A percentile compares a stretch with the other conserved stretches of the same genome.
Conservation (phyloP, 2,329 filamentous ascomycete species). For the Dichotomopilus funicola region DNA sequence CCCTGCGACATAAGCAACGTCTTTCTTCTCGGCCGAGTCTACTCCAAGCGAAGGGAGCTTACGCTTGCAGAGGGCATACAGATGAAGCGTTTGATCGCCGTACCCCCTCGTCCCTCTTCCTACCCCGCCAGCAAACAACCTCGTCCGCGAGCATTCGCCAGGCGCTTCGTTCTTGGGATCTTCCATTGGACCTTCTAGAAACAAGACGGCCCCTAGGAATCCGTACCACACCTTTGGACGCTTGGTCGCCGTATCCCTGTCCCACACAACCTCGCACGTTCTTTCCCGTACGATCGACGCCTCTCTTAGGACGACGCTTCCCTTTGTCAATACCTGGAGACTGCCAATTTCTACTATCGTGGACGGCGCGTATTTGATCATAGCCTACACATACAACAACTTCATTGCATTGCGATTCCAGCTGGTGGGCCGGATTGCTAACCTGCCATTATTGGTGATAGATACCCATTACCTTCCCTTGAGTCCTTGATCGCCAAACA, state of each 20-base stretch:
- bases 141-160: not conserved
- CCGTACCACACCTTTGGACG: slow-evolving; percentile 8
- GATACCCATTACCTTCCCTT: too few species aligned
- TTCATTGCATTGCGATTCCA: not conserved
- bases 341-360: too few species aligned
- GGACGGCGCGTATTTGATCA: too few species aligned
- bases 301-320: not conserved
- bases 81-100: slow-evolving; percentile 25
- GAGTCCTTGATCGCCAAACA: too few species aligned
- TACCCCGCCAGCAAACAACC: not conserved
- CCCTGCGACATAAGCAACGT: too few species aligned
- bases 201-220: slow-evolving; percentile 2
- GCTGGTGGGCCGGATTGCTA: slow-evolving; percentile 9
- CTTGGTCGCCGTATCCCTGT: slow-evolving; percentile 14
- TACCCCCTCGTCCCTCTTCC: not conserved
- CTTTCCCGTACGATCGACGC: not conserved
- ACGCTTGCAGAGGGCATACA: slow-evolving; percentile 7
- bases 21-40: too few species aligned
- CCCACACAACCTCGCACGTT: not conserved
- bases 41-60: not conserved
- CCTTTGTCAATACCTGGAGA: too few species aligned
- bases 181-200: slow-evolving; percentile 19
- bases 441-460: slow-evolving; percentile 9
- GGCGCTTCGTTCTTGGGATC: not conserved
- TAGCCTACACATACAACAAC: too few species aligned